Percentiles rank a stretch among this genome's conserved stretches.
Evolutionary conservation across 345 rosid genomes (phyloP).

Genomic region (Euphorbia tirucalli): DNA sequence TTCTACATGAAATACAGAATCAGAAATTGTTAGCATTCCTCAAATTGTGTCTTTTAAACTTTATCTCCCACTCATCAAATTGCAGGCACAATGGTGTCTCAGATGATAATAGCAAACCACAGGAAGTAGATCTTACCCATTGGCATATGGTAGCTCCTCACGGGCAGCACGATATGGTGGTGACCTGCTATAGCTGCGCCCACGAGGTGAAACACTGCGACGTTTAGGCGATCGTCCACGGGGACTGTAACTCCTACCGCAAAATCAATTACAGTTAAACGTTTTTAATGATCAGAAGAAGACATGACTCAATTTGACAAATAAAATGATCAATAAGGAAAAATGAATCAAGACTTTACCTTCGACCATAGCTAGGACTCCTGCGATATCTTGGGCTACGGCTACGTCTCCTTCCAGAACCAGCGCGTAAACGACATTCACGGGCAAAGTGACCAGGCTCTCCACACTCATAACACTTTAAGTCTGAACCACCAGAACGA

Average conservation of each 20-base stretch:
- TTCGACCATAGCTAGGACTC: slow-evolving; percentile 84
- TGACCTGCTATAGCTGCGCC: slow-evolving; percentile 84
- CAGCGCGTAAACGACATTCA: slow-evolving; percentile 75
- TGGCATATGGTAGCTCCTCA: slow-evolving; percentile 81
- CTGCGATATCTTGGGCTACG: slow-evolving; percentile 82
- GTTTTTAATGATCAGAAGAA: neutral
- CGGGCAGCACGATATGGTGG: slow-evolving; percentile 76
- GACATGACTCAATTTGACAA: neutral
- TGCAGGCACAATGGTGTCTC: neutral
- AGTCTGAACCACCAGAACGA: slow-evolving; percentile 78
- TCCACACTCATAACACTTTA: slow-evolving; percentile 88
- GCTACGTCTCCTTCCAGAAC: slow-evolving; percentile 63
- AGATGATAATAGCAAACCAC: neutral
- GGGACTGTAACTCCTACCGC: slow-evolving; percentile 80
- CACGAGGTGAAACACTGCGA: slow-evolving; percentile 85
- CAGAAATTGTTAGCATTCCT: neutral
- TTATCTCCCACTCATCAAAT: neutral
- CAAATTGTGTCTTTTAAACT: neutral
- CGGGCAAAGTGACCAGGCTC: slow-evolving; percentile 95
- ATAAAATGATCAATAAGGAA: neutral
- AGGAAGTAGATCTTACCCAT: slow-evolving; percentile 54
- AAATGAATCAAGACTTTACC: slow-evolving; percentile 33
- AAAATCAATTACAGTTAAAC: slow-evolving; percentile 1
- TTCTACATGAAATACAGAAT: slow-evolving; percentile 45
- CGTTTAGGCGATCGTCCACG: slow-evolving; percentile 74